phyloP scores from a whole-genome alignment of 108 stramenopile species.

The Hondaea fermentalgiana region DNA sequence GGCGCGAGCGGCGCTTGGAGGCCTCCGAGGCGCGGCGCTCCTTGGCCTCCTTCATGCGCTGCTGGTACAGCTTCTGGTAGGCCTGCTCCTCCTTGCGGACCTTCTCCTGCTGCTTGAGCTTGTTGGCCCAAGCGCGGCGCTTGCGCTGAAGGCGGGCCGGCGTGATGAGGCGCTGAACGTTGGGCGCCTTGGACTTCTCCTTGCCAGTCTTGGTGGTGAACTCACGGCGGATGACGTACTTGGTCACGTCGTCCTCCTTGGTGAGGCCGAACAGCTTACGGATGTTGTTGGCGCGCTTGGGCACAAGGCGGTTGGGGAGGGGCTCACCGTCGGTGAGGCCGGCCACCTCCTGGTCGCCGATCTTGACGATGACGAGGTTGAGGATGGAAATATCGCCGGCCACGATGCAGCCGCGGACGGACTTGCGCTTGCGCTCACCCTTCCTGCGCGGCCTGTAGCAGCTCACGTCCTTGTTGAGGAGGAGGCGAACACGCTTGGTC shows the following conservation, averaged over 20 bases:
- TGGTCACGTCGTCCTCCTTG: constrained; percentile 98
- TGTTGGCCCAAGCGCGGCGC: constrained; percentile 70
- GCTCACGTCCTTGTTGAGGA: constrained; percentile 83
- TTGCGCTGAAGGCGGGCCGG: constrained; percentile 89
- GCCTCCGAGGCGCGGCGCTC: constrained; percentile 87
- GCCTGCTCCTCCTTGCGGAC: constrained; percentile 82
- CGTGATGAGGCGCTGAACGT: constrained; percentile 98
- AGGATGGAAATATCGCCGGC: constrained; percentile 94
- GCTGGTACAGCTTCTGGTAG: constrained; percentile 90
- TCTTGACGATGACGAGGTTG: constrained; percentile 91
- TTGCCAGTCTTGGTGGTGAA: constrained; percentile 95
- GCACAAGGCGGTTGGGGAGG: constrained; percentile 87
- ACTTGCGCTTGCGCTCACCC: constrained; percentile 99
- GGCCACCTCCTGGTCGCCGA: constrained; percentile 77
- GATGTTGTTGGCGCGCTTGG: constrained; percentile 99
- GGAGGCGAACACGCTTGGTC: constrained; percentile 90
- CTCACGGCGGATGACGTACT: constrained; percentile 89
- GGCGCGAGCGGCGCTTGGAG: constrained; percentile 92
- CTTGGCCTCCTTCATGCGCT: constrained; percentile 83
- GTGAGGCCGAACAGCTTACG: constrained; percentile 98
- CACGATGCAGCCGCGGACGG: constrained; percentile 97
- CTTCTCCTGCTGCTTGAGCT: constrained; percentile 60
- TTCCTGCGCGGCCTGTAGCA: constrained; percentile 80
- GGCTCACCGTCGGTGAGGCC: constrained; percentile 84
- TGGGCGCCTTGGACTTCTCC: constrained; percentile 80